phyloP scores from a whole-genome alignment of 306 rosid species.

The Astragalus membranaceus region DNA sequence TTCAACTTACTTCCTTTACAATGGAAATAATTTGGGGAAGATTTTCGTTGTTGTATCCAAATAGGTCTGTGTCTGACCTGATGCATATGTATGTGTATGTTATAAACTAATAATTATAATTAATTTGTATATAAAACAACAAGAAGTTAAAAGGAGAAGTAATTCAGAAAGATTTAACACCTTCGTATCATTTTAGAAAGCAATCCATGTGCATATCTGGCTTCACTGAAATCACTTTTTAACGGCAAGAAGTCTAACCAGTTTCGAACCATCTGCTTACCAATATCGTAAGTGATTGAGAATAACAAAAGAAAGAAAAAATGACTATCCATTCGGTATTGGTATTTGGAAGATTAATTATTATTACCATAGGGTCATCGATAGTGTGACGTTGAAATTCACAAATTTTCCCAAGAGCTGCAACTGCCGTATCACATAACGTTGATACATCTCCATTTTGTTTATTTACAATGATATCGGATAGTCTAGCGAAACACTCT shows the following conservation, averaged over 20 bases:
- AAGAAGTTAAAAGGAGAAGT: neutral
- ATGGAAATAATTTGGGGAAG: neutral
- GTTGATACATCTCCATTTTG: neutral
- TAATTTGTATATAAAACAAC: neutral
- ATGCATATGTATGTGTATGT: neutral
- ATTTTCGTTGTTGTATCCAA: conserved; percentile 17
- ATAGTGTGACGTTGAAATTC: conserved; percentile 9
- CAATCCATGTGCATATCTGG: conserved; percentile 6
- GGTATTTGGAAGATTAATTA: neutral
- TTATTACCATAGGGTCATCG: conserved; percentile 3
- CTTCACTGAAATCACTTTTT: neutral
- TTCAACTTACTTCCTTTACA: conserved; percentile 6
- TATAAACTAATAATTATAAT: too few relatives aligned
- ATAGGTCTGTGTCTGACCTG: conserved; percentile 22
- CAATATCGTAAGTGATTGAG: neutral
- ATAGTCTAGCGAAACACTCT: neutral
- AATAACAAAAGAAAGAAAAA: neutral
- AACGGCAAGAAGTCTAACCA: conserved; percentile 27
- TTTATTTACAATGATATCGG: neutral
- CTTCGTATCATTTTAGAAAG: conserved; percentile 3
- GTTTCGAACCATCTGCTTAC: conserved; percentile 13
- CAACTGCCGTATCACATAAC: conserved; percentile 18
- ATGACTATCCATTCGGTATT: neutral
- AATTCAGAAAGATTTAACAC: neutral
- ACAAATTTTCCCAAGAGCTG: conserved; percentile 28